Base-by-base conservation (phyloP, 495 filamentous ascomycete genomes). In the Penicillium daleae region DNA sequence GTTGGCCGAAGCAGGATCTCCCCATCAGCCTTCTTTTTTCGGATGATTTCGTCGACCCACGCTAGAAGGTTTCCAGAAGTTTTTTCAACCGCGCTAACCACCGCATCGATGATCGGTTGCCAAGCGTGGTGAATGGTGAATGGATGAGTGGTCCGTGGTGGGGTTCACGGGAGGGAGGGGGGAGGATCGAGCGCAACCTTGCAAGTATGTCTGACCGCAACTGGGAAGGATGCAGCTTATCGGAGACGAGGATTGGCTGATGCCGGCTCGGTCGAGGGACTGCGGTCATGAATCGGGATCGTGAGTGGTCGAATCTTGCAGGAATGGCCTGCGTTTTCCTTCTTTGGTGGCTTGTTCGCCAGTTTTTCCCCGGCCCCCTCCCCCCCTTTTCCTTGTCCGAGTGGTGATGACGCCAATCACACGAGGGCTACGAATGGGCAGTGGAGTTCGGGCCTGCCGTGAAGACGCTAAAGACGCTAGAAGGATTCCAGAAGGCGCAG, bases 11-110 rank as follows among this genome's bases (percentile, higher is more conserved):
- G 46, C 29, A 27, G 55, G 22, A 46, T 26, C 56, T n/a, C 35
- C 22, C 55, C 24, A 19, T 52, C 44, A 51, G 48, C 29, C 12
- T 24, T 50, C 35, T 35, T 42, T n/a, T 61, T n/a, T 22, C 24
- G 39, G 48, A 10, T 26, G 7, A 35, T 37, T 54, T 54, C 0
- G 29, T 37, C 51, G 29, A 35, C 12, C 31, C 31, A 69, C 68
- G 64, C 68, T 73, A 71, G 70, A 73, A 73, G 64, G 21, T 39
- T 69, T 64, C 64, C 64, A 65, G 64, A 69, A 69, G 56, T 24
- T 29, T 19, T 42, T 17, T 12, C 35, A 54, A 13, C 46, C 32
- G 29, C 55, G 35, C 60, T 61, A 61, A 27, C 13, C 39, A 56
- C 26, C 26, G 19, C 39, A 32, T n/a, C 6, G 21, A 58, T 27